phyloP scores from a whole-genome alignment of 176 grass and related monocot genomes.

The Elaeis guineensis region DNA sequence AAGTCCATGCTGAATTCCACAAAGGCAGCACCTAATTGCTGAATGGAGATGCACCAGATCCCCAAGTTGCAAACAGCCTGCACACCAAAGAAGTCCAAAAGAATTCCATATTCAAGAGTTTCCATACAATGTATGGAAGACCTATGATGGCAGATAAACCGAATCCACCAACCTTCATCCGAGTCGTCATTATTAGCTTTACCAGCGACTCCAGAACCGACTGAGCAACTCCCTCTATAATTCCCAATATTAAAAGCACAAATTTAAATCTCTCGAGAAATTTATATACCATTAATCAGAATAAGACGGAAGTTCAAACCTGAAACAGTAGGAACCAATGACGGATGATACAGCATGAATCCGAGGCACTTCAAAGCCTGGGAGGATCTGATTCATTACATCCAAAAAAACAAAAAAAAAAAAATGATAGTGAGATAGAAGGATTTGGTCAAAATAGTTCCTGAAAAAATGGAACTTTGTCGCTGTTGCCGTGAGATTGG shows the following conservation, averaged over 20 bases:
- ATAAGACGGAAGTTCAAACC: slow-evolving; percentile 18
- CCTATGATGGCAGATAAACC: not conserved
- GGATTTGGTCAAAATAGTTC: too few relatives aligned
- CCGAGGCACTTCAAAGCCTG: slow-evolving; percentile 72
- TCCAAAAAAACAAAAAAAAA: not conserved
- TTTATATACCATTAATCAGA: too few relatives aligned
- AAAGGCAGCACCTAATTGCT: slow-evolving; percentile 43
- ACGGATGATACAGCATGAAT: slow-evolving; percentile 72
- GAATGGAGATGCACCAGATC: slow-evolving; percentile 72
- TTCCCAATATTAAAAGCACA: too few relatives aligned
- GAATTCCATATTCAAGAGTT: slow-evolving; percentile 1
- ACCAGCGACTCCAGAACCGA: slow-evolving; percentile 45
- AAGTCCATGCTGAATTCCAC: slow-evolving; percentile 26
- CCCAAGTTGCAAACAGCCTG: slow-evolving; percentile 77
- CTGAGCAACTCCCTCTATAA: slow-evolving; percentile 35
- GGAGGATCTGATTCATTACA: slow-evolving; percentile 20
- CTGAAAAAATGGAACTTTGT: too few relatives aligned
- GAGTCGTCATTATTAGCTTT: slow-evolving; percentile 51
- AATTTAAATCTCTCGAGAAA: too few relatives aligned
- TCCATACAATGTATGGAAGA: slow-evolving; percentile 1
- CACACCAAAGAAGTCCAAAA: slow-evolving; percentile 13
- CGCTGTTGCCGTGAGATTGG: too few relatives aligned
- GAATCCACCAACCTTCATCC: slow-evolving; percentile 46
- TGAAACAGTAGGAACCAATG: slow-evolving; percentile 46
- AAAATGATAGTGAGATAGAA: too few relatives aligned